Percentiles rank a stretch among this genome's conserved stretches.
These are phyloP conservation scores for Sutorius eximius DNA, from an alignment of 1,284 basidiomycete genomes.

Conservation along the genomic window DNA sequence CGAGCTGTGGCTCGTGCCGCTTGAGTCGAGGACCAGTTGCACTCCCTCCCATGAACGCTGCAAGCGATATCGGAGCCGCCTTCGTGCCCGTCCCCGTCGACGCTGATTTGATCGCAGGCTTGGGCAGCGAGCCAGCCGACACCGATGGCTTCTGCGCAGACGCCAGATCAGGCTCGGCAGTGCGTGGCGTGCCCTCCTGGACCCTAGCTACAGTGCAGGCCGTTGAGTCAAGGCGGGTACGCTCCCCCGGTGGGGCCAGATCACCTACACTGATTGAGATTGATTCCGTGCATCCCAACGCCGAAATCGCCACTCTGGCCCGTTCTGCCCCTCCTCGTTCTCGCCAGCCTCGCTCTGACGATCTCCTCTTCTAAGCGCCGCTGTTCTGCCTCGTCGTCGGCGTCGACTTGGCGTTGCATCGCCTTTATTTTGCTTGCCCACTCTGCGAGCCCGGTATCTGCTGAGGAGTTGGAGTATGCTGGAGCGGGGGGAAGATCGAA, in stretches of 20 bases:
- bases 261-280: conserved; percentile 36
- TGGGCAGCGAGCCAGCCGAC: conserved; percentile 13
- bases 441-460: conserved; percentile 66
- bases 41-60: conserved; percentile 72
- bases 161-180: conserved; percentile 9
- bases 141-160: conserved; percentile 7
- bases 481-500: conserved; percentile 40
- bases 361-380: conserved; percentile 75
- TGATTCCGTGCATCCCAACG: conserved; percentile 37
- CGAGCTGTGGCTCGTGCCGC: conserved; percentile 66
- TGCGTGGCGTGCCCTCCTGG: conserved; percentile 17
- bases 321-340: conserved; percentile 56
- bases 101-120: conserved; percentile 13
- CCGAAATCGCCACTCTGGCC: conserved; percentile 44
- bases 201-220: conserved; percentile 21
- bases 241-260: conserved; percentile 3
- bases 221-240: conserved; percentile 6
- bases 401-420: conserved; percentile 74
- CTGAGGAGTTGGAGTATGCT: conserved; percentile 26
- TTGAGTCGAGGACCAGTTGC: conserved; percentile 67
- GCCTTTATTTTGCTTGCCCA: conserved; percentile 79
- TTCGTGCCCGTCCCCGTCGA: conserved; percentile 13
- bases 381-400: conserved; percentile 74
- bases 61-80: conserved; percentile 54
- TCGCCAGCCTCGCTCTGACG: conserved; percentile 63